Evolutionary conservation across 148 eudicot genomes (phyloP).

Genomic region (Chenopodium quinoa): DNA sequence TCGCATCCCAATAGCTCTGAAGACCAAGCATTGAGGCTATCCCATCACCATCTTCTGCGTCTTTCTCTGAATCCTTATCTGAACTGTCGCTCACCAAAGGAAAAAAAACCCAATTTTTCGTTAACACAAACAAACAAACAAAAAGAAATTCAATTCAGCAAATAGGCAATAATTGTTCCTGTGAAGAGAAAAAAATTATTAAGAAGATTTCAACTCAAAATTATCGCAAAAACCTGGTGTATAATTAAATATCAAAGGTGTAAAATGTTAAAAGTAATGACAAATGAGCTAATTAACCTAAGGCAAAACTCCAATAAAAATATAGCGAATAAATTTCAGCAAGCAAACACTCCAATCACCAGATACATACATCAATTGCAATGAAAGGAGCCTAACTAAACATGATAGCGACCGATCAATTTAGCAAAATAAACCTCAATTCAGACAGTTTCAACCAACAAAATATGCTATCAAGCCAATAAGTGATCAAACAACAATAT

Average conservation of each 20-base stretch:
- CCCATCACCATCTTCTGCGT: slow-evolving; percentile 76
- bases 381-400: neutral
- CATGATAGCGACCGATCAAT: neutral
- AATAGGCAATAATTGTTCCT: neutral
- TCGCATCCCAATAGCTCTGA: slow-evolving; percentile 95
- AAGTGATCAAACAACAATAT: neutral
- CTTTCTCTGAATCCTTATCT: slow-evolving; percentile 91
- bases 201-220: neutral
- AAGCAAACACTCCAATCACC: neutral
- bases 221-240: neutral
- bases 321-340: neutral
- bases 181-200: neutral
- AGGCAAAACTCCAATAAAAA: neutral
- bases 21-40: slow-evolving; percentile 88
- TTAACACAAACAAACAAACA: neutral
- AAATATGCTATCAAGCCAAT: neutral
- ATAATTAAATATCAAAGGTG: neutral
- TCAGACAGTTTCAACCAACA: neutral
- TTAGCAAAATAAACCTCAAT: neutral
- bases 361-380: neutral
- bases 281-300: neutral
- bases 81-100: slow-evolving; percentile 49
- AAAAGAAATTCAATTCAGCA: neutral
- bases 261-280: neutral
- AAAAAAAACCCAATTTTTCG: neutral